Evolutionary conservation across 352 stramenopile species (phyloP).

Genomic region (Phytopythium montanum): DNA sequence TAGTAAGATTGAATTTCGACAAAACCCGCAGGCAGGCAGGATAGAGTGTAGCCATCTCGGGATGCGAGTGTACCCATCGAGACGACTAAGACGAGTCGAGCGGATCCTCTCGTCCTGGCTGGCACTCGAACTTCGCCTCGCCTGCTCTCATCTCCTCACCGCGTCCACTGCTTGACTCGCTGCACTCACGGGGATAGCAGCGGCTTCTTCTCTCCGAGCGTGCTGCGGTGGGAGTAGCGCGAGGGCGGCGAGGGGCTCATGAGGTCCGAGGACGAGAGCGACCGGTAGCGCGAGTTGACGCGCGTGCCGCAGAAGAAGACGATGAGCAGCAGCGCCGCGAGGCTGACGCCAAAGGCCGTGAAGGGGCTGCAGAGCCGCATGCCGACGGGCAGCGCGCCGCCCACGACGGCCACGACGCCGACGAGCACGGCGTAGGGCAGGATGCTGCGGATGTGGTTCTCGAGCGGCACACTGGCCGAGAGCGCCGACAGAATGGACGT

Average conservation of each 20-base stretch:
- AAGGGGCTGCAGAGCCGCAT: constrained; percentile 75
- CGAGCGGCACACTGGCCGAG: constrained; percentile 64
- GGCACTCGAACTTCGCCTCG: background rate
- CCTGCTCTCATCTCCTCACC: background rate
- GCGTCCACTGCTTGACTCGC: background rate
- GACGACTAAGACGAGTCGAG: too few species aligned
- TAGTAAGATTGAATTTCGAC: background rate
- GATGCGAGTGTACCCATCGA: too few species aligned
- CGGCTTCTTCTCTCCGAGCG: constrained; percentile 36
- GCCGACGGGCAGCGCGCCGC: constrained; percentile 68
- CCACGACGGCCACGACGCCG: constrained; percentile 55
- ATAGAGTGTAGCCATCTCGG: too few species aligned
- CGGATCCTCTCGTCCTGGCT: too few species aligned
- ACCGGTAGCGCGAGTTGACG: constrained; percentile 75
- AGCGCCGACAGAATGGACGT: constrained; percentile 89
- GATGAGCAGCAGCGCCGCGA: constrained; percentile 65
- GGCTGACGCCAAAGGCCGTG: constrained; percentile 71
- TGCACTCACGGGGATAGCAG: constrained; percentile 27
- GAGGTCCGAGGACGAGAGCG: constrained; percentile 72
- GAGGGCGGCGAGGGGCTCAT: constrained; percentile 57
- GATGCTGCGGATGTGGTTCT: constrained; percentile 86
- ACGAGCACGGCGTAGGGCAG: constrained; percentile 81
- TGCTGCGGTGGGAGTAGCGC: constrained; percentile 34
- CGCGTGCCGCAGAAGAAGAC: constrained; percentile 80
- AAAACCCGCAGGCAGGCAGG: too few species aligned